Conservation (phyloP, 1,284 basidiomycete genomes). For the Inonotus hispidus region DNA sequence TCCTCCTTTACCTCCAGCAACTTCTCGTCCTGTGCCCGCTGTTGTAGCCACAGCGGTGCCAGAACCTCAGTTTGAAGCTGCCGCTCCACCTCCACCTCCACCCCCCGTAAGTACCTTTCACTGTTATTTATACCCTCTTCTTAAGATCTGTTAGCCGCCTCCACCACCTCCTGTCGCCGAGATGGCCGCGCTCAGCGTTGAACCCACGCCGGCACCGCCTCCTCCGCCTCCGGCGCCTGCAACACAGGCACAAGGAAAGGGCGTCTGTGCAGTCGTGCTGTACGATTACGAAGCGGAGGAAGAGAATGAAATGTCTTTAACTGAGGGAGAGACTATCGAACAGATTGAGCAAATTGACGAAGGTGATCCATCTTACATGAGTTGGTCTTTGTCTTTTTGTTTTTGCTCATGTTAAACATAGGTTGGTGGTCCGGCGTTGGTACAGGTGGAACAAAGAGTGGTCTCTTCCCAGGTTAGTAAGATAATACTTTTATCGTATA, state of each 20-base stretch:
- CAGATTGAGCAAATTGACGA: conserved; percentile 83
- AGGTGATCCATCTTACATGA: conserved; percentile 29
- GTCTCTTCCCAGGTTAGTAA: conserved; percentile 68
- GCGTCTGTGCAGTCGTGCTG: conserved; percentile 58
- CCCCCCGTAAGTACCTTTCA: conserved; percentile 22
- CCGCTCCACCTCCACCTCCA: conserved; percentile 28
- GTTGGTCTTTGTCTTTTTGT: background rate
- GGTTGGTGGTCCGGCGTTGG: conserved; percentile 79
- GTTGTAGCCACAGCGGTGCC: conserved; percentile 24
- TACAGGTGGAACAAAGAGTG: conserved; percentile 53
- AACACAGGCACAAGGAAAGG: conserved; percentile 35
- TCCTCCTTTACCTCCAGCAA: conserved; percentile 26
- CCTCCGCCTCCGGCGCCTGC: conserved; percentile 30
- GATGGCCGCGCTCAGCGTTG: conserved; percentile 34
- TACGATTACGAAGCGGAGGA: conserved; percentile 82
- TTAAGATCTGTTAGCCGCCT: conserved; percentile 19
- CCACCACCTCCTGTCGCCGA: conserved; percentile 33
- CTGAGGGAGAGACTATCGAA: conserved; percentile 78
- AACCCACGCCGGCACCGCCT: conserved; percentile 35
- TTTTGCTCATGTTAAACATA: background rate
- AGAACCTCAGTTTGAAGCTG: conserved; percentile 22
- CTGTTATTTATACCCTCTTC: background rate
- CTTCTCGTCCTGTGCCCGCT: conserved; percentile 26
- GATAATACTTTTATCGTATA: background rate
- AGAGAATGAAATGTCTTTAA: conserved; percentile 79